Percentiles rank a stretch among this genome's conserved stretches.
These are phyloP conservation scores for Lanmaoa rubissima DNA, from an alignment of 768 basidiomycete species.

Conservation along the genomic window DNA sequence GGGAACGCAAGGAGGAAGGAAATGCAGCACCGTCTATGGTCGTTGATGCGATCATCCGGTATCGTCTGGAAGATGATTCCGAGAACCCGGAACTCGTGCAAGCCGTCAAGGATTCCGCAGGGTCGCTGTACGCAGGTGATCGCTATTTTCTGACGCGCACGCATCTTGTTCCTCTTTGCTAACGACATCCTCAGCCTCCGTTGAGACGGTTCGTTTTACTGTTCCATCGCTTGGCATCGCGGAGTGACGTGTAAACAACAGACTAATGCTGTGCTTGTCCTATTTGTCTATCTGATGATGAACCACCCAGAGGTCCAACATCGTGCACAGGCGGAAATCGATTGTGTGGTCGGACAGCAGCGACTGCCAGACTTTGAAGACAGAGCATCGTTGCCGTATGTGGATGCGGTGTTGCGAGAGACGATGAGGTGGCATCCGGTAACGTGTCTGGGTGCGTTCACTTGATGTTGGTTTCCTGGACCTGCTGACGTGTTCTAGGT, in stretches of 20 bases:
- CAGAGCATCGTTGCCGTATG: slow-evolving; percentile 28
- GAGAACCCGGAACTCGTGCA: slow-evolving; percentile 3
- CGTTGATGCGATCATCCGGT: slow-evolving; percentile 10
- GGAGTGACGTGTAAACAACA: slow-evolving; percentile 4
- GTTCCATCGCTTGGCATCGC: background rate
- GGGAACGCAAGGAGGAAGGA: slow-evolving; percentile 6
- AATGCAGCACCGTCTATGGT: slow-evolving; percentile 15
- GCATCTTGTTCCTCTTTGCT: background rate
- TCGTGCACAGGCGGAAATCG: slow-evolving; percentile 34
- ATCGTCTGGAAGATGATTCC: slow-evolving; percentile 5
- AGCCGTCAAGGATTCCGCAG: slow-evolving; percentile 19
- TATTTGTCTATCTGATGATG: slow-evolving; percentile 32
- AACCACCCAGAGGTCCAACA: slow-evolving; percentile 27
- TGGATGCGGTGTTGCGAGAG: slow-evolving; percentile 35
- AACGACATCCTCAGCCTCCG: slow-evolving; percentile 20
- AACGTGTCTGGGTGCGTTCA: slow-evolving; percentile 21
- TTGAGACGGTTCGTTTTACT: slow-evolving; percentile 29
- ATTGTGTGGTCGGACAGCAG: slow-evolving; percentile 26
- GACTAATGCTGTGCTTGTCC: slow-evolving; percentile 25
- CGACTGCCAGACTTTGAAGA: slow-evolving; percentile 35
- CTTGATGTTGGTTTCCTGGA: background rate
- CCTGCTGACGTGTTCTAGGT: slow-evolving; percentile 23
- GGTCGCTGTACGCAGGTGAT: slow-evolving; percentile 20
- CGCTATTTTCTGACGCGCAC: background rate
- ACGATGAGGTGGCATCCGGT: slow-evolving; percentile 30